These are phyloP conservation scores for Linum tenue DNA, from an alignment of 345 rosid species.

Conservation along the genomic window DNA sequence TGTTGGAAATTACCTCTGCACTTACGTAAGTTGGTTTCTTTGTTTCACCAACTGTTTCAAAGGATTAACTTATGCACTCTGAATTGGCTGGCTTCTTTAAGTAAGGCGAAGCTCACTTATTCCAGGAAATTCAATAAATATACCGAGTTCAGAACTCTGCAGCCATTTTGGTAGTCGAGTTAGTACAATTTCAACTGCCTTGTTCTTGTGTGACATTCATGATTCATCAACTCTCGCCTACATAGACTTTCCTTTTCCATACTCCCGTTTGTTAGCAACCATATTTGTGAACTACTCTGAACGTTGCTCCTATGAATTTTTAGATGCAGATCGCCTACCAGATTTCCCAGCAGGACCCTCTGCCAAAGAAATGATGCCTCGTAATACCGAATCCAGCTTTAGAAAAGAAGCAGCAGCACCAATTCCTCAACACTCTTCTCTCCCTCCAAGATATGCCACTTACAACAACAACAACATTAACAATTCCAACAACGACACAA, in stretches of 20 bases:
- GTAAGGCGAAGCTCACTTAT: too few relatives aligned
- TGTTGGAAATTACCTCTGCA: neutral
- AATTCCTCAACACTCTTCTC: conserved; percentile 38
- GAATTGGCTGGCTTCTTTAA: neutral
- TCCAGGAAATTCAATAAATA: too few relatives aligned
- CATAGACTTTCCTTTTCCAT: too few relatives aligned
- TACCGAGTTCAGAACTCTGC: too few relatives aligned
- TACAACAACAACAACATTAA: conserved; percentile 19
- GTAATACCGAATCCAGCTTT: conserved; percentile 32
- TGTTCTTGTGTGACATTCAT: neutral
- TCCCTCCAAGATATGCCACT: conserved; percentile 30
- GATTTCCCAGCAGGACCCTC: conserved; percentile 36
- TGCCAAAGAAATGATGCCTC: conserved; percentile 36
- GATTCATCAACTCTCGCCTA: too few relatives aligned
- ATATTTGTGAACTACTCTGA: neutral
- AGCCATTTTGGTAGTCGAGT: too few relatives aligned
- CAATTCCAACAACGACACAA: neutral
- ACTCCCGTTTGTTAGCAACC: neutral
- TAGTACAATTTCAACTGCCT: too few relatives aligned
- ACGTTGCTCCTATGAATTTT: conserved; percentile 6
- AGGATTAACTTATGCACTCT: too few relatives aligned
- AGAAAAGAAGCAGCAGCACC: conserved; percentile 37
- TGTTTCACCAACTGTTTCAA: too few relatives aligned
- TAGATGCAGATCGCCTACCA: conserved; percentile 37
- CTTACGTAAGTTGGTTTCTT: too few relatives aligned